These are phyloP conservation scores for Pestalotiopsis sp. DNA, from an alignment of 2,329 filamentous ascomycete genomes.

Conservation along the genomic window DNA sequence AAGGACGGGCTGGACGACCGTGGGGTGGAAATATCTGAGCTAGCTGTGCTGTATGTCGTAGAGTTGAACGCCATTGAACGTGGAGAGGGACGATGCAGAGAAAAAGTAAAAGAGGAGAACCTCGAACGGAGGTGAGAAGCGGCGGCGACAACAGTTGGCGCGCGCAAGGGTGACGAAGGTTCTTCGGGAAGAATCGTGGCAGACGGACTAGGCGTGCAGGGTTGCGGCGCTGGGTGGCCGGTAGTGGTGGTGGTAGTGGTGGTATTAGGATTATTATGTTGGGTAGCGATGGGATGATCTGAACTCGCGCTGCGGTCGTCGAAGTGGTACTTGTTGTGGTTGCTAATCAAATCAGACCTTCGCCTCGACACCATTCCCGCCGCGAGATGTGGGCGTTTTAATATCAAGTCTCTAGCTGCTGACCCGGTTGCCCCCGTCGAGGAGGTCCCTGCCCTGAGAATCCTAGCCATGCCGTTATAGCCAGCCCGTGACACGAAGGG, in stretches of 20 bases:
- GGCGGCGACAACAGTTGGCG: neutral
- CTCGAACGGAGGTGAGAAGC: slow-evolving; percentile 7
- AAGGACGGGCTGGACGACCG: slow-evolving; percentile 55
- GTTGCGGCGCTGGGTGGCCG: slow-evolving; percentile 1
- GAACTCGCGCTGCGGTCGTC: slow-evolving; percentile 15
- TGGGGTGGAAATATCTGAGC: slow-evolving; percentile 57
- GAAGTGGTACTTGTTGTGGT: neutral
- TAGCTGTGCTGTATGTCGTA: slow-evolving; percentile 49
- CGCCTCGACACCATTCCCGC: slow-evolving; percentile 7
- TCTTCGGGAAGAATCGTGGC: slow-evolving; percentile 8
- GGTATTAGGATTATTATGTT: slow-evolving; percentile 14
- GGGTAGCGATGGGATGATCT: slow-evolving; percentile 3
- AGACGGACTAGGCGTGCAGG: slow-evolving; percentile 7
- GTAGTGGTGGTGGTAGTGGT: neutral
- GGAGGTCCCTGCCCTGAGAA: slow-evolving; percentile 12
- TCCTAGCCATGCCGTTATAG: slow-evolving; percentile 11
- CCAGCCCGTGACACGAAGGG: slow-evolving; percentile 6
- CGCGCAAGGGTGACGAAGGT: slow-evolving; percentile 5
- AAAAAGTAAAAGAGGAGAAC: slow-evolving; percentile 21
- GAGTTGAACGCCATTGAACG: slow-evolving; percentile 45
- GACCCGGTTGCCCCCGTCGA: slow-evolving; percentile 9
- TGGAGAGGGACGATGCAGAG: slow-evolving; percentile 25
- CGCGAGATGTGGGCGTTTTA: slow-evolving; percentile 10
- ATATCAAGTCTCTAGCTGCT: slow-evolving; percentile 5
- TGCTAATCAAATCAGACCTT: slow-evolving; percentile 9